Evolutionary conservation across 169 alveolate species (phyloP).

Genomic region (Plasmodium inui): DNA sequence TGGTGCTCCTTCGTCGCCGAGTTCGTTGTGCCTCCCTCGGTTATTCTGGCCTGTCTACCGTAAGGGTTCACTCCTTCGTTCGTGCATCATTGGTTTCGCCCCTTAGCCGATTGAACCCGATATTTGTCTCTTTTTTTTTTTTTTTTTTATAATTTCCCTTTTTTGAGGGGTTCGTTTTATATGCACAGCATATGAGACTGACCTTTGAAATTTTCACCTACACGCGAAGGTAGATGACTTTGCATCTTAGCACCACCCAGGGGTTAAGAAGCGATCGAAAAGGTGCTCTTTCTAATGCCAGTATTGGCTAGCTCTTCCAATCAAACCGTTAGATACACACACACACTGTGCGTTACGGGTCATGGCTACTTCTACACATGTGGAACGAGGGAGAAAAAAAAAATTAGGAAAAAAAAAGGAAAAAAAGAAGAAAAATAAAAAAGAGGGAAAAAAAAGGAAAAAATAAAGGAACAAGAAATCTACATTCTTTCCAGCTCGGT

Average conservation of each 20-base stretch:
- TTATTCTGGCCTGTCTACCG: background rate
- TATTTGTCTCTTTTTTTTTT: background rate
- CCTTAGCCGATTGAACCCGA: background rate
- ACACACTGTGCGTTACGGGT: background rate
- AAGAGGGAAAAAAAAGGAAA: background rate
- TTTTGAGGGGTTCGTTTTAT: background rate
- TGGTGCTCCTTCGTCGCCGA: background rate
- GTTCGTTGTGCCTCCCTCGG: background rate
- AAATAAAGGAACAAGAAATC: background rate
- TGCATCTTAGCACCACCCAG: background rate
- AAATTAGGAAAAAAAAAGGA: background rate
- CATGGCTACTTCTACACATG: background rate
- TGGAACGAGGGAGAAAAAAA: background rate
- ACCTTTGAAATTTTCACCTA: background rate
- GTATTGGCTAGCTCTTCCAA: background rate
- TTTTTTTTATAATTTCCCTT: background rate
- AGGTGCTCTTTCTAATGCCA: background rate
- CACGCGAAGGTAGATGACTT: background rate
- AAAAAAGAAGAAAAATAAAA: background rate
- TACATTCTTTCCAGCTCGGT: background rate
- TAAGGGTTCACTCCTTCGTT: background rate
- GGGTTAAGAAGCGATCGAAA: background rate
- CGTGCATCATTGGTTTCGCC: background rate
- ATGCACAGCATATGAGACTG: background rate
- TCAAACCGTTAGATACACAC: background rate